Evolutionary conservation across 2,329 filamentous ascomycete species (phyloP).

Genomic region (Neocucurbitaria cava): DNA sequence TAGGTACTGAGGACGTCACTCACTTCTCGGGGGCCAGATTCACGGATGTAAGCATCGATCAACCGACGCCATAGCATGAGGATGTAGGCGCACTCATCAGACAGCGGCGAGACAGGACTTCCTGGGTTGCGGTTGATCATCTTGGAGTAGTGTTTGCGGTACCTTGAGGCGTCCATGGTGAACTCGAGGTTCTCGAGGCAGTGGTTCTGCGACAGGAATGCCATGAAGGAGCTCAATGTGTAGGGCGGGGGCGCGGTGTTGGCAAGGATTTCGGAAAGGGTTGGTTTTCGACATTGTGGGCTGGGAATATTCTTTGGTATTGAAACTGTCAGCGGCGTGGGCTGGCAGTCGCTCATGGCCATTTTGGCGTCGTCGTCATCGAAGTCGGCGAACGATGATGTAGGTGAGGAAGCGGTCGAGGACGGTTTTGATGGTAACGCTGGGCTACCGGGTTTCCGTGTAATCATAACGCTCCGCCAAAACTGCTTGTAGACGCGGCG

Average conservation of each 20-base stretch:
- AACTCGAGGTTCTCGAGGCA: slow-evolving; percentile 97
- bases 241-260: slow-evolving; percentile 87
- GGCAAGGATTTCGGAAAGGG: slow-evolving; percentile 84
- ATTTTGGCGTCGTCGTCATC: slow-evolving; percentile 57
- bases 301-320: slow-evolving; percentile 53
- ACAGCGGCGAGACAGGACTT: slow-evolving; percentile 58
- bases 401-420: slow-evolving; percentile 44
- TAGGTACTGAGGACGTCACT: slow-evolving; percentile 4
- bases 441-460: slow-evolving; percentile 37
- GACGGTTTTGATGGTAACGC: slow-evolving; percentile 42
- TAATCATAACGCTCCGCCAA: slow-evolving; percentile 48
- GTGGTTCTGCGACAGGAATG: slow-evolving; percentile 95
- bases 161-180: slow-evolving; percentile 90
- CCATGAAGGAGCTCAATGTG: slow-evolving; percentile 92
- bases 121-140: slow-evolving; percentile 60
- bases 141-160: slow-evolving; percentile 71
- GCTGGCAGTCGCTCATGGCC: slow-evolving; percentile 57
- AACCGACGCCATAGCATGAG: slow-evolving; percentile 86
- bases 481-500: slow-evolving; percentile 47
- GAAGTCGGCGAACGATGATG: slow-evolving; percentile 37
- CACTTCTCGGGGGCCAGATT: slow-evolving; percentile 48
- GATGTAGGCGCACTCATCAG: slow-evolving; percentile 70
- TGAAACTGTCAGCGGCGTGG: slow-evolving; percentile 58
- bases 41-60: slow-evolving; percentile 81
- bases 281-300: slow-evolving; percentile 69